These are phyloP conservation scores for Myxozyma lipomycoides DNA, from an alignment of 805 yeast species.

Conservation along the genomic window DNA sequence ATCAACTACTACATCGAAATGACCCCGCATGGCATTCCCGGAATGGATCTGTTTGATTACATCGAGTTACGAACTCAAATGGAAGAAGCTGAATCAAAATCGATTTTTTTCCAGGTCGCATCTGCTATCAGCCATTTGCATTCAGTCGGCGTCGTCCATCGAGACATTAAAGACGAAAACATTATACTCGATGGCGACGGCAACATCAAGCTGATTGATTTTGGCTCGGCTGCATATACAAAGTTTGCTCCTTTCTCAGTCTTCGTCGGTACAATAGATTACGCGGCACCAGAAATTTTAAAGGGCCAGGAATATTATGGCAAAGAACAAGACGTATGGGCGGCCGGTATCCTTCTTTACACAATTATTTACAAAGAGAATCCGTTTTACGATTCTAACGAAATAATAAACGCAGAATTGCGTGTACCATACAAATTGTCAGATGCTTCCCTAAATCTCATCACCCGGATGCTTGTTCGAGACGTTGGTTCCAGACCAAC, in stretches of 20 bases:
- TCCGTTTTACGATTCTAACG: constrained; percentile 93
- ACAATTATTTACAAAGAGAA: constrained; percentile 90
- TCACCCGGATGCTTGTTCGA: constrained; percentile 63
- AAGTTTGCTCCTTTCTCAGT: constrained; percentile 94
- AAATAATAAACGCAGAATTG: constrained; percentile 85
- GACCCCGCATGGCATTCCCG: constrained; percentile 85
- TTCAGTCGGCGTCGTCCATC: constrained; percentile 79
- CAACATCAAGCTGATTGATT: constrained; percentile 80
- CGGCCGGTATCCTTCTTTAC: constrained; percentile 83
- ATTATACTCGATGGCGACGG: constrained; percentile 77
- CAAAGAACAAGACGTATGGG: constrained; percentile 95
- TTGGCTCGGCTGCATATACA: constrained; percentile 90
- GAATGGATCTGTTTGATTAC: constrained; percentile 86
- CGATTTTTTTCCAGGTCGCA: constrained; percentile 73
- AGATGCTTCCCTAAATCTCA: constrained; percentile 60
- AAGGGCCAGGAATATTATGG: constrained; percentile 88
- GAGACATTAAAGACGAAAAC: constrained; percentile 95
- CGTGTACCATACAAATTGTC: constrained; percentile 60
- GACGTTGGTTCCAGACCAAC: constrained; percentile 66
- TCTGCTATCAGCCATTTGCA: constrained; percentile 80
- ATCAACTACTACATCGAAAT: constrained; percentile 87
- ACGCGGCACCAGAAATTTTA: constrained; percentile 95
- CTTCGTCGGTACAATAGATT: constrained; percentile 94
- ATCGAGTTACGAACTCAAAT: constrained; percentile 81
- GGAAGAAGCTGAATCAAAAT: constrained; percentile 72